A percentile compares a stretch with the other conserved stretches of the same genome.
These are phyloP conservation scores for Irpex lacteus DNA, from an alignment of 1,284 basidiomycete species.

Conservation along the genomic window DNA sequence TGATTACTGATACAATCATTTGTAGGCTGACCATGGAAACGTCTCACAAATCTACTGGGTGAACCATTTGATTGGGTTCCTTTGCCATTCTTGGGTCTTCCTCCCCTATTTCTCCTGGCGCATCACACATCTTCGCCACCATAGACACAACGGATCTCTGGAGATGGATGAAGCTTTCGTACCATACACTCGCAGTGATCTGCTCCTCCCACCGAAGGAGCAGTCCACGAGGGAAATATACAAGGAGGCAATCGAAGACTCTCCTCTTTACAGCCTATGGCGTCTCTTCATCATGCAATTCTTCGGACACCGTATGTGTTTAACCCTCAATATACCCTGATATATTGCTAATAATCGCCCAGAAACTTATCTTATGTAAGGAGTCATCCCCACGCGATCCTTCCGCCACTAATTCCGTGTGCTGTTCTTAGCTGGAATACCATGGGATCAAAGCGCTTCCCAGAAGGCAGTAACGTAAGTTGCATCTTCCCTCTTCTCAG, in stretches of 20 bases:
- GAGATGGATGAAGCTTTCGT: conserved; percentile 63
- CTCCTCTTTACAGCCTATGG: conserved; percentile 53
- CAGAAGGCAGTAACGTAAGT: not conserved
- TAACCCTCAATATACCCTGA: not conserved
- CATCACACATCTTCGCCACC: conserved; percentile 38
- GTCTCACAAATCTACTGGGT: not conserved
- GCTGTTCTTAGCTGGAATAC: not conserved
- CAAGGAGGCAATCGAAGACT: conserved; percentile 56
- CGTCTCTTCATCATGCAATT: conserved; percentile 62
- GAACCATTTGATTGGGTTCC: not conserved
- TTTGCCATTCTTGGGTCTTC: not conserved
- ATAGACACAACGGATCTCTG: conserved; percentile 36
- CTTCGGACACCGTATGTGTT: conserved; percentile 69
- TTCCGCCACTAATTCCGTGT: not conserved
- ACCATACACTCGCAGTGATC: conserved; percentile 51
- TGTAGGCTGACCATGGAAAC: not conserved
- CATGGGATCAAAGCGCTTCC: not conserved
- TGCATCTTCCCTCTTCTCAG: not conserved
- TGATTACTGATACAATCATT: not conserved
- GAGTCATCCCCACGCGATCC: not conserved
- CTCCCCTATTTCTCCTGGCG: conserved; percentile 38
- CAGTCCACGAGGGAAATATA: conserved; percentile 40
- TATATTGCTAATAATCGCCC: not conserved
- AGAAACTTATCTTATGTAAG: conserved; percentile 4
- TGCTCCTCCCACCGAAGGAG: conserved; percentile 39